Percentiles rank a stretch among this genome's conserved stretches.
Conservation (phyloP, 2,329 filamentous ascomycete species). For the Sordariomycetes sp. region DNA sequence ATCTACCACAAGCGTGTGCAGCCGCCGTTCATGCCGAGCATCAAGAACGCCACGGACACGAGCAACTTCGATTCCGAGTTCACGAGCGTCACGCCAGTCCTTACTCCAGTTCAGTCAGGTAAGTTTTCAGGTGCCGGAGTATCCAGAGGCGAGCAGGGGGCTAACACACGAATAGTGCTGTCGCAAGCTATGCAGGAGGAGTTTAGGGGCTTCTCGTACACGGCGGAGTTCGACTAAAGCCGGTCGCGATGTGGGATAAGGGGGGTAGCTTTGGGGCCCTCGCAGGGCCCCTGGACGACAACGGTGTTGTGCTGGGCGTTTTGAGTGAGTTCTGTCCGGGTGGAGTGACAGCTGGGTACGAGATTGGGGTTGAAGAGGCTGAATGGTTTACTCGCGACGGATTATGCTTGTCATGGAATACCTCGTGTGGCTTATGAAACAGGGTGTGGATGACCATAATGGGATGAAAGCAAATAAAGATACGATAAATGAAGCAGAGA, state of each 20-base stretch:
- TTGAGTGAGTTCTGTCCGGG: background rate
- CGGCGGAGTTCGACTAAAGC: slow-evolving; percentile 71
- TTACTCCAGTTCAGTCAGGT: slow-evolving; percentile 96
- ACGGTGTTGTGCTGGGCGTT: background rate
- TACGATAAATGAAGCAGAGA: background rate
- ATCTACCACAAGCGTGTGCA: slow-evolving; percentile 90
- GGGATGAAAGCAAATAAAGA: background rate
- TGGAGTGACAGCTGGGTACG: background rate
- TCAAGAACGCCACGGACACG: slow-evolving; percentile 92
- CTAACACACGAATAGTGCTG: slow-evolving; percentile 49
- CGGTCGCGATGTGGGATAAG: background rate
- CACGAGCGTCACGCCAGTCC: slow-evolving; percentile 92
- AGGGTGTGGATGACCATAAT: background rate
- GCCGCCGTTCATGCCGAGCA: slow-evolving; percentile 80
- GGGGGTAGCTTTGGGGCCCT: background rate
- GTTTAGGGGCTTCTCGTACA: slow-evolving; percentile 98
- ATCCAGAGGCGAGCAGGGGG: background rate
- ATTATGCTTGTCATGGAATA: background rate
- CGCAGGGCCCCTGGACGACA: background rate
- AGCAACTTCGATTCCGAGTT: slow-evolving; percentile 99
- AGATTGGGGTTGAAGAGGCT: background rate
- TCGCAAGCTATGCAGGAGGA: slow-evolving; percentile 99
- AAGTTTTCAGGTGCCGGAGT: slow-evolving; percentile 30
- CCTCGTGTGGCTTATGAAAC: background rate
- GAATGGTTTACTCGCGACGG: background rate